A percentile compares a stretch with the other conserved stretches of the same genome.
Conservation (phyloP, 768 basidiomycete genomes). For the Cystobasidium tubakii region DNA sequence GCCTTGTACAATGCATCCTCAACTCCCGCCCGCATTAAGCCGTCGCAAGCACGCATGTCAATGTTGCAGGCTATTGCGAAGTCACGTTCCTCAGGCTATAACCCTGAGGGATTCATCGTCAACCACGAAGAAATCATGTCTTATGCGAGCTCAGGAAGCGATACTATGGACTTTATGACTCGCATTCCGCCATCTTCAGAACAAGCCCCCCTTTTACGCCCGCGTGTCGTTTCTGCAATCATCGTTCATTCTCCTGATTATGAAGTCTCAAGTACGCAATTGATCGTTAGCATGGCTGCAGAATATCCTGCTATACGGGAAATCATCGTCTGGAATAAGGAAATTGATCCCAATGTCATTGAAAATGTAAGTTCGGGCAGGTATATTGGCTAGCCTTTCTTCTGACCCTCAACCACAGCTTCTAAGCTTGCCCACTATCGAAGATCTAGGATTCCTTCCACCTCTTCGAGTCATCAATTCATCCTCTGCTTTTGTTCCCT, state of each 20-base stretch:
- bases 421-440: neutral
- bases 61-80: neutral
- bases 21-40: neutral
- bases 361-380: neutral
- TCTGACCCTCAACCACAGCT: neutral
- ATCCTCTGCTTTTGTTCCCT: conserved; percentile 1
- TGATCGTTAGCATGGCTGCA: conserved; percentile 38
- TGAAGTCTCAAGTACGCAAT: conserved; percentile 13
- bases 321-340: conserved; percentile 45
- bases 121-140: neutral
- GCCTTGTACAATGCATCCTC: neutral
- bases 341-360: neutral
- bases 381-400: neutral
- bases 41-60: neutral
- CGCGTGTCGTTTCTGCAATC: conserved; percentile 10
- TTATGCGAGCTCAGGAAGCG: neutral
- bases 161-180: neutral
- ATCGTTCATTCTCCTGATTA: conserved; percentile 19
- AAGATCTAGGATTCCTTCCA: neutral
- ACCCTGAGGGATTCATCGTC: neutral
- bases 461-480: conserved; percentile 16
- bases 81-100: neutral
- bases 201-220: neutral
- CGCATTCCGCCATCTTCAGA: neutral
- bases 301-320: conserved; percentile 43